These are phyloP conservation scores for Lachnellula occidentalis DNA, from an alignment of 2,329 filamentous ascomycete genomes.

Conservation along the genomic window DNA sequence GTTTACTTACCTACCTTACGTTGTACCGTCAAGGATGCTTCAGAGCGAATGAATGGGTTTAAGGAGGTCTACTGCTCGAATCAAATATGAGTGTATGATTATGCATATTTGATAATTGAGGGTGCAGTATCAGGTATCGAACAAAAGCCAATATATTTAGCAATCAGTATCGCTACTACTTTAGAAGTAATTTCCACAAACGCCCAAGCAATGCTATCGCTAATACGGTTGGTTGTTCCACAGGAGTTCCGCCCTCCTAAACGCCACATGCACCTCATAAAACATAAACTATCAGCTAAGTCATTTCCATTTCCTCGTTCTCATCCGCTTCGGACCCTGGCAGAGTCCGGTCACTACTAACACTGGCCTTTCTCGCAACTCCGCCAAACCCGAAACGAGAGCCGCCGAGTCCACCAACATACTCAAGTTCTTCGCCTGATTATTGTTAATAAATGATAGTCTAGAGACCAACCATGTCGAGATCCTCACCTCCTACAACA, in stretches of 20 bases:
- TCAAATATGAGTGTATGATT: no score
- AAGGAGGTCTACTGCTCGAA: no score
- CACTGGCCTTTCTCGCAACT: constrained; percentile 50
- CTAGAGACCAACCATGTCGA: neutral
- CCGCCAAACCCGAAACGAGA: constrained; percentile 44
- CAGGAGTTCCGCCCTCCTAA: neutral
- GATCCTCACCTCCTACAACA: constrained; percentile 64
- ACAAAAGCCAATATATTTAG: neutral
- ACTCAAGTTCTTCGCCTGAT: constrained; percentile 32
- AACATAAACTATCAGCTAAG: constrained; percentile 10
- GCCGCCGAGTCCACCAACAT: constrained; percentile 45
- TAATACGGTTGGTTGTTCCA: neutral
- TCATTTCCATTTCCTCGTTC: constrained; percentile 58
- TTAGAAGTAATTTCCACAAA: neutral
- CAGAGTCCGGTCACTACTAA: constrained; percentile 54
- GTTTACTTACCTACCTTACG: no score
- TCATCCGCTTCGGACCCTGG: constrained; percentile 51
- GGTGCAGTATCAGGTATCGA: no score
- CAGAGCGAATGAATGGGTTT: no score
- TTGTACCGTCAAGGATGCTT: no score
- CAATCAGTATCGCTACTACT: constrained; percentile 1
- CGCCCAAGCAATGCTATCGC: constrained; percentile 2
- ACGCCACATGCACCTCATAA: constrained; percentile 4
- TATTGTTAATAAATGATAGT: constrained; percentile 16
- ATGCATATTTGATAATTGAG: no score